Evolutionary conservation across 2,329 filamentous ascomycete genomes (phyloP), one percentile per base, ranked within the genome.

Genomic region (Magnaporthiopsis incrustans): DNA sequence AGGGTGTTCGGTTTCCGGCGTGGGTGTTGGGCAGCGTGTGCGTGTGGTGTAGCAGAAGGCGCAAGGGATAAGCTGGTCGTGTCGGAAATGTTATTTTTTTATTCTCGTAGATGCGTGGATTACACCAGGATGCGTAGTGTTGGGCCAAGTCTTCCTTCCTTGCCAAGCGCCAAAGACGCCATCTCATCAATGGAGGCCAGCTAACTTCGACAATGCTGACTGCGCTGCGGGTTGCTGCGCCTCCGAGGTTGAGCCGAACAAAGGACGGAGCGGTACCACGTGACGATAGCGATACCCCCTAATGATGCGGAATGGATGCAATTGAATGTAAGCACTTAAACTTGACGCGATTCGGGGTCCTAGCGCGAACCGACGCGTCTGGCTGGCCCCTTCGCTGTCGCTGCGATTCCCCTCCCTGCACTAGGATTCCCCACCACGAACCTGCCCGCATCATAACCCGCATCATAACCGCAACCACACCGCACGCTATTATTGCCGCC

Each of bases 261-360:
- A 53, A 22, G 44, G 44, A n/a, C n/a, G 44, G 44, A 15, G 44
- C 15, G 44, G 44, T 18, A 3, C 6, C 44, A 44, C 38, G 38
- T 44, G 38, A 44, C 18, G 38, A 44, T 18, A 44, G 14, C 38
- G 38, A 18, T 44, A 18, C 15, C 14, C 15, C 4, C 1, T 4
- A 38, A 15, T 2, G 35, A 15, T 38, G 32, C 32, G 32, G 32
- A 33, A 33, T 33, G 32, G 11, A 33, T 33, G 1, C 32, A n/a
- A 30, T 30, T 30, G 30, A 25, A 38, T 64, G 67, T 67, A 61
- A 68, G 27, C 68, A 68, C 68, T 69, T 67, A 67, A 68, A 66
- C 64, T 64, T 11, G 63, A 68, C 68, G 68, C 68, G 67, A 53
- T 53, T 22, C 59, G 11, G 22, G 62, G 35, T 30, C 30, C 27